Evolutionary conservation across 495 filamentous ascomycete genomes (phyloP).

Genomic region (Penicillium macrosclerotiorum): DNA sequence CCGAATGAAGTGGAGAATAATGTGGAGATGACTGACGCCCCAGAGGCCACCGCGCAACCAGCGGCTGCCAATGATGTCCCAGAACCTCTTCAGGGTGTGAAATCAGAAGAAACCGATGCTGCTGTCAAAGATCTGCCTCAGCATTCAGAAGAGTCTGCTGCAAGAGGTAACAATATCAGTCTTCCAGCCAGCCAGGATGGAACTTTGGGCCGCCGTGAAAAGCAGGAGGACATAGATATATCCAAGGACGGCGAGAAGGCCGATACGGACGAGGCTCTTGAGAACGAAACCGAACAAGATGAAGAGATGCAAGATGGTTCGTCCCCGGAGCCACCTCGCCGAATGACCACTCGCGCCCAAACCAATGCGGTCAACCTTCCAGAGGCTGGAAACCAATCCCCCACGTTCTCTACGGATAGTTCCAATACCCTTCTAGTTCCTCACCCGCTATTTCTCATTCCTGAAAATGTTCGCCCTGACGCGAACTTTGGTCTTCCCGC

Average conservation of each 20-base stretch:
- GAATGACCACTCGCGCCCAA: conserved; percentile 69
- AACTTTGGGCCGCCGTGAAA: conserved; percentile 3
- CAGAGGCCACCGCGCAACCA: conserved; percentile 5
- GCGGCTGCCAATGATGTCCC: background rate
- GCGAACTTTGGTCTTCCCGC: conserved; percentile 76
- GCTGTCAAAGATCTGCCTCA: conserved; percentile 38
- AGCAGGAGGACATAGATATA: conserved; percentile 8
- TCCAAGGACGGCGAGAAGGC: conserved; percentile 12
- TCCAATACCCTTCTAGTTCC: conserved; percentile 54
- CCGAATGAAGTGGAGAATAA: conserved; percentile 24
- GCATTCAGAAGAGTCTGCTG: conserved; percentile 22
- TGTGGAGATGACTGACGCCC: conserved; percentile 46
- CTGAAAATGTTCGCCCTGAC: conserved; percentile 67
- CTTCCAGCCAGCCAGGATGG: no score
- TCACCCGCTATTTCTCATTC: conserved; percentile 83
- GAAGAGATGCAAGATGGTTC: conserved; percentile 40
- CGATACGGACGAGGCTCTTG: conserved; percentile 3
- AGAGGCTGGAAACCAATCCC: conserved; percentile 31
- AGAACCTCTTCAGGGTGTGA: conserved; percentile 26
- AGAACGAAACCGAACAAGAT: conserved; percentile 29
- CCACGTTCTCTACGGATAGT: conserved; percentile 49
- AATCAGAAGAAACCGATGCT: conserved; percentile 42
- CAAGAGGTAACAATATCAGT: conserved; percentile 8
- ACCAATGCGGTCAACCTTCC: conserved; percentile 50
- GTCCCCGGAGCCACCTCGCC: conserved; percentile 49